Evolutionary conservation across 208 protist genomes (phyloP).

Genomic region (Paratrypanosoma confusum): DNA sequence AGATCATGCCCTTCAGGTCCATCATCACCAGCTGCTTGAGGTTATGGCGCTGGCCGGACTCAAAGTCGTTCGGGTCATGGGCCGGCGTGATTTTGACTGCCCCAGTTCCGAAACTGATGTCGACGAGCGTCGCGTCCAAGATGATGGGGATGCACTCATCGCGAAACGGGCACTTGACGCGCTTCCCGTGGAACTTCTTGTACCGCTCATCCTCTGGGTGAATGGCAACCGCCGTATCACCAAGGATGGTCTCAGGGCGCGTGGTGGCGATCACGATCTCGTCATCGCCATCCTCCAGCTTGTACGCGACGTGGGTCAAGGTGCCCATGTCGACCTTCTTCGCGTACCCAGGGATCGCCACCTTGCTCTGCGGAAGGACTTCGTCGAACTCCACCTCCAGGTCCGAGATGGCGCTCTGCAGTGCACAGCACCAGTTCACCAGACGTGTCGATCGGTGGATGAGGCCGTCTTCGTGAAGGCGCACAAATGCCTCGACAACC

Average conservation of each 20-base stretch:
- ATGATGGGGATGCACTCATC: constrained; percentile 95
- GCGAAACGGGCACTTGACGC: constrained; percentile 94
- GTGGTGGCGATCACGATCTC: constrained; percentile 97
- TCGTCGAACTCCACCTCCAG: constrained; percentile 97
- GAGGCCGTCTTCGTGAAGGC: constrained; percentile 92
- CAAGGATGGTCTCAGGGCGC: constrained; percentile 99
- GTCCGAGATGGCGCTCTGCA: constrained; percentile 99
- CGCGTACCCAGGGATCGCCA: constrained; percentile 85
- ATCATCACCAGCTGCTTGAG: constrained; percentile 94
- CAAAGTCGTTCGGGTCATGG: constrained; percentile 99
- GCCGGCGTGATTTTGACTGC: constrained; percentile 98
- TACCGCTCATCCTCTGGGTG: constrained; percentile 98
- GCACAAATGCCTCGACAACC: constrained; percentile 96
- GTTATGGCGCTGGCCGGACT: constrained; percentile 93
- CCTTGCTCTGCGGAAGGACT: constrained; percentile 62
- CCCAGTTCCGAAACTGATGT: constrained; percentile 98
- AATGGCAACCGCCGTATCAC: constrained; percentile 97
- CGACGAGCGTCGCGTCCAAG: constrained; percentile 92
- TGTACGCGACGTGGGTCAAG: constrained; percentile 94
- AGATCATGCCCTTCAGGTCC: constrained; percentile 92
- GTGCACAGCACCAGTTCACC: constrained; percentile 98
- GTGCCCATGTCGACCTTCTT: constrained; percentile 91
- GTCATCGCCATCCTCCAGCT: constrained; percentile 76
- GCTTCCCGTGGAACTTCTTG: constrained; percentile 93
- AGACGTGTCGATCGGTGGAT: constrained; percentile 97